These are phyloP conservation scores for Phytophthora fragariae DNA, from an alignment of 352 stramenopile genomes.

Conservation along the genomic window DNA sequence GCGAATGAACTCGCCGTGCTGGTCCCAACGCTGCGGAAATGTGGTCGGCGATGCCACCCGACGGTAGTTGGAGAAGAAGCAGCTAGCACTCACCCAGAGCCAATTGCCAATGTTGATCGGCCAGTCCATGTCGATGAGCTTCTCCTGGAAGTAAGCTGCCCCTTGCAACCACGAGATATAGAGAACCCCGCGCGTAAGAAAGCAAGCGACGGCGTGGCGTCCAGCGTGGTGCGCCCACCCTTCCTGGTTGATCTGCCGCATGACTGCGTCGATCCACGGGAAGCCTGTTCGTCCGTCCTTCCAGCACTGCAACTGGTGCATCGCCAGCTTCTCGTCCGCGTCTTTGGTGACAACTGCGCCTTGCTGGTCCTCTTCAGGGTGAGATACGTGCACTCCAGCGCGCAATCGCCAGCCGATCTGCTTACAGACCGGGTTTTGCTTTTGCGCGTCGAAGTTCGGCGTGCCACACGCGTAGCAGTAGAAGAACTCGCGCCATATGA, in stretches of 20 bases:
- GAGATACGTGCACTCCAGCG: conserved; percentile 33
- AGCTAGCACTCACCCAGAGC: conserved; percentile 95
- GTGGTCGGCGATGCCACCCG: conserved; percentile 93
- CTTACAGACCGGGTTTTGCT: conserved; percentile 89
- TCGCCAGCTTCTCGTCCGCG: conserved; percentile 55
- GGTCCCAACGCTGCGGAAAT: conserved; percentile 95
- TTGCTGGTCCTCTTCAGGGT: conserved; percentile 18
- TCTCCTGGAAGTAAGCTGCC: conserved; percentile 90
- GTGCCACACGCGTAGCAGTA: conserved; percentile 78
- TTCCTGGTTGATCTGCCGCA: conserved; percentile 92
- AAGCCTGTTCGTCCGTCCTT: conserved; percentile 95
- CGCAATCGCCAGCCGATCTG: conserved; percentile 74
- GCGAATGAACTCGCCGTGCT: conserved; percentile 88
- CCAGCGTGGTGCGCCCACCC: conserved; percentile 89
- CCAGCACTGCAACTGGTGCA: conserved; percentile 85
- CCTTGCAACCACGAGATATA: conserved; percentile 95
- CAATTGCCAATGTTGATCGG: conserved; percentile 98
- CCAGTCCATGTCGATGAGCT: conserved; percentile 97
- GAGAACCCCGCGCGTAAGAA: conserved; percentile 96
- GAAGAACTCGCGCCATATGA: conserved; percentile 97
- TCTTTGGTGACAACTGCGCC: conserved; percentile 9
- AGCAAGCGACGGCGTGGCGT: conserved; percentile 96
- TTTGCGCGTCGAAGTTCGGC: conserved; percentile 90
- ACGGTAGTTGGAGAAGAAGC: conserved; percentile 97
- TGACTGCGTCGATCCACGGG: conserved; percentile 97